Evolutionary conservation across 2,329 filamentous ascomycete species (phyloP).

Genomic region (Ophiostoma himal-ulmi): DNA sequence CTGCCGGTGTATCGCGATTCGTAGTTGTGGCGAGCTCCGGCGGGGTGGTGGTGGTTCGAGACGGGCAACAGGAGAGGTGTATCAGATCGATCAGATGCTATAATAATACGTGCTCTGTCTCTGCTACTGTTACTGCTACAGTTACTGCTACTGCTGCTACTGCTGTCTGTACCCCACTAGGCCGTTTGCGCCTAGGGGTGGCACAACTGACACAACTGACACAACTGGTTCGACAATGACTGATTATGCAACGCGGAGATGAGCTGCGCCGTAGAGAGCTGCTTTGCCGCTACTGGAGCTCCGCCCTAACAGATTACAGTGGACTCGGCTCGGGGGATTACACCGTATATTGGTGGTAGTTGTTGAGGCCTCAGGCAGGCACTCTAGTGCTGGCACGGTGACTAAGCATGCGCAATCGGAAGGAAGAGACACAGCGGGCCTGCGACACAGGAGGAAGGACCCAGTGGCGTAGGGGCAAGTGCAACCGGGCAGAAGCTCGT

Average conservation of each 20-base stretch:
- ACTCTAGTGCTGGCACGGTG: not conserved
- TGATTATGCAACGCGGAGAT: conserved; percentile 8
- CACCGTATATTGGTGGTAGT: not conserved
- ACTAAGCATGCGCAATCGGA: not conserved
- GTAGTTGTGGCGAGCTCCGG: not conserved
- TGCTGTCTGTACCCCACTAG: conserved; percentile 6
- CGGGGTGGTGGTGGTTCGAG: not conserved
- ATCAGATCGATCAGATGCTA: not conserved
- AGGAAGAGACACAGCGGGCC: not conserved
- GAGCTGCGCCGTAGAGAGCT: not conserved
- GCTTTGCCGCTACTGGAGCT: not conserved
- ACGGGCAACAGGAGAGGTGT: not conserved
- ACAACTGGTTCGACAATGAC: not conserved
- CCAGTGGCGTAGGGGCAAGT: not conserved
- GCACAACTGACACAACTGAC: not conserved
- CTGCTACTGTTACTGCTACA: not conserved
- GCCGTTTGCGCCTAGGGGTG: conserved; percentile 12
- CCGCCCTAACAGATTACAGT: not conserved
- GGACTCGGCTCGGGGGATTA: not conserved
- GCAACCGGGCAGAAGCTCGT: conserved; percentile 2
- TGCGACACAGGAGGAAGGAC: not conserved
- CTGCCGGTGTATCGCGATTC: not conserved
- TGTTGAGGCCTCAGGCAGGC: not conserved
- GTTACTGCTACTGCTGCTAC: not conserved
- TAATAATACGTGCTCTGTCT: not conserved